Base-by-base conservation (phyloP, 1,139 yeast genomes). In the Protomyces inundatus region DNA sequence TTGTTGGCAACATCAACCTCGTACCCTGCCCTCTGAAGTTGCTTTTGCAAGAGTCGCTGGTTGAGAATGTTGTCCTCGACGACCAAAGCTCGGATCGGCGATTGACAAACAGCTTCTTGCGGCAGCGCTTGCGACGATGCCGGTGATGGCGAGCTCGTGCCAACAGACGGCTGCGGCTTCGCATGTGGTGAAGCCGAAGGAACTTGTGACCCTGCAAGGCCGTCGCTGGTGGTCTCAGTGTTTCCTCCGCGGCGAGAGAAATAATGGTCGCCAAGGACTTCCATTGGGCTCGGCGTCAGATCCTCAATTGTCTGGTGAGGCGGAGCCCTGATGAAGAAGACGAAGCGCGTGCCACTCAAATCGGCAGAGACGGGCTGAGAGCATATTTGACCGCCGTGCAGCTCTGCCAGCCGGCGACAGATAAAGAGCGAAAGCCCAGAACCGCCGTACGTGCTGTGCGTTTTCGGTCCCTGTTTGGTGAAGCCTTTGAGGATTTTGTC, bases 61-160 rank as follows among this genome's bases (percentile, higher is more conserved):
- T 93, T 93, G 71, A 93, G 91, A 54, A 93, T 87, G 74, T 93
- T 93, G 79, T 93, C 98, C 74, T 93, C 98, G 6, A 93, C 98
- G 45, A 93, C 91, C 64, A 93, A 77, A 3, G 93, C 97, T 50
- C 90, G 88, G 60, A 93, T 14, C 14, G 16, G 16, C 16, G 16
- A 10, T 10, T 14, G 50, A 14, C n/a, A 14, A n/a, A 9, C 36
- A 3, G 7, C 10, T 14, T 3, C 54, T 4, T 16, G 33, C 32
- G 54, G 32, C 4, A 23, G 32, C 16, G 16, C 14, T 32, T 51
- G 5, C 37, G 14, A 3, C 37, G n/a, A n/a, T 14, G 36, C 32
- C 9, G 37, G 39, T 32, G 16, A 9, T 14, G 51, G 6, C 3
- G 35, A 12, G 33, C 14, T 34, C 51, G n/a, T 12, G 3, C 16